Conservation (phyloP, 345 rosid genomes). For the Eucalyptus erythrocorys region DNA sequence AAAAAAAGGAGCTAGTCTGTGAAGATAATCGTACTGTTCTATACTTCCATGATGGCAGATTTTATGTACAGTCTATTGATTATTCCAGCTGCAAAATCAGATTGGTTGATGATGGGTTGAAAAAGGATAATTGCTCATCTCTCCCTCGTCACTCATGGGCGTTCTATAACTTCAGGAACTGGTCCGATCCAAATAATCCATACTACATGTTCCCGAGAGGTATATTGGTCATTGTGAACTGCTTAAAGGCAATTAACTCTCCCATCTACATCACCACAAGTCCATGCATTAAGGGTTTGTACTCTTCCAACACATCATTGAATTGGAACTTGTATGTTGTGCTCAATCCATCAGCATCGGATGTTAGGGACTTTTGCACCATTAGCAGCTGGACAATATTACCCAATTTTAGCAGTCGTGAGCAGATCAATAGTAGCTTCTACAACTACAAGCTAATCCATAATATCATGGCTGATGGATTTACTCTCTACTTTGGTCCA, state of each 20-base stretch:
- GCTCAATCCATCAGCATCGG: fast-evolving
- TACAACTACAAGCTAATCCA: too few species aligned
- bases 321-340: neutral
- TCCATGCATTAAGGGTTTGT: neutral
- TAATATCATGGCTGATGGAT: too few species aligned
- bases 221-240: fast-evolving
- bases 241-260: fast-evolving
- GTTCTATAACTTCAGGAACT: fast-evolving
- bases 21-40: neutral
- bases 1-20: fast-evolving
- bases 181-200: fast-evolving
- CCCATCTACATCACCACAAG: fast-evolving
- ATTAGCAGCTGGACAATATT: fast-evolving
- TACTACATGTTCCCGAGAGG: fast-evolving
- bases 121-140: neutral
- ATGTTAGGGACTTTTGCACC: neutral
- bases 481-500: too few species aligned
- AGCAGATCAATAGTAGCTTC: too few species aligned
- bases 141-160: neutral
- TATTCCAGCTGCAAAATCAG: fast-evolving
- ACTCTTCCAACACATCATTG: neutral
- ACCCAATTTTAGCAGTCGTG: too few species aligned
- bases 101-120: neutral
- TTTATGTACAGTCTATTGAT: neutral
- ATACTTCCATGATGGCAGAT: fast-evolving